Evolutionary conservation across 305 asterid species (phyloP).

Genomic region (Rubia balearica): DNA sequence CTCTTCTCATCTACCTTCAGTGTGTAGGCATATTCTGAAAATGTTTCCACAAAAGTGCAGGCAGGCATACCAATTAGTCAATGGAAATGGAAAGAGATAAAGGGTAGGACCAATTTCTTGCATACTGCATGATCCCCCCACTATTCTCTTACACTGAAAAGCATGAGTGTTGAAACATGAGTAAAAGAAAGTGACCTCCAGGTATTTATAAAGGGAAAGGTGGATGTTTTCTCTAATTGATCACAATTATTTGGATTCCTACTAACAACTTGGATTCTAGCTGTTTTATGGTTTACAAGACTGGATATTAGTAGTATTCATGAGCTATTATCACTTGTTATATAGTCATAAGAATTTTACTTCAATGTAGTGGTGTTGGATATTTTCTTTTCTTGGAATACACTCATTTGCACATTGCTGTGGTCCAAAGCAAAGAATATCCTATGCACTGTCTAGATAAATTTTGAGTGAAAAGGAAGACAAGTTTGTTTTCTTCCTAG

Average conservation of each 20-base stretch:
- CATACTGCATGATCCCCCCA: neutral
- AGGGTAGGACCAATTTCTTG: neutral
- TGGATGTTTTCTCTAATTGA: constrained; percentile 11
- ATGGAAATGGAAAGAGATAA: neutral
- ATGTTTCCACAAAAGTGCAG: constrained; percentile 1
- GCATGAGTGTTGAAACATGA: constrained; percentile 9
- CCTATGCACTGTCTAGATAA: neutral
- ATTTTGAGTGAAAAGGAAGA: neutral
- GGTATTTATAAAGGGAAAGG: constrained; percentile 13
- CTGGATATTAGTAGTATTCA: neutral
- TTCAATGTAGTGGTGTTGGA: constrained; percentile 14
- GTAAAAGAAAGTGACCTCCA: constrained; percentile 6
- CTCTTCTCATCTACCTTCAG: constrained; percentile 45
- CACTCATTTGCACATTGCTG: neutral
- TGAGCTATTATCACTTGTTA: neutral
- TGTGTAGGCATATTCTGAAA: constrained; percentile 40
- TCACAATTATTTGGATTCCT: constrained; percentile 16
- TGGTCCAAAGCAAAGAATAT: constrained; percentile 6
- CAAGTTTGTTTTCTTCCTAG: neutral
- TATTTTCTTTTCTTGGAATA: constrained; percentile 14
- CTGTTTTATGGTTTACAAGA: constrained; percentile 7
- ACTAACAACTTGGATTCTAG: constrained; percentile 2
- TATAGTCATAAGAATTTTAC: constrained; percentile 11
- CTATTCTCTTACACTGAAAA: constrained; percentile 14
- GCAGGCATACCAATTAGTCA: neutral